Evolutionary conservation across 441 rosid species (phyloP), one percentile per base, ranked within the genome.

Genomic region (Manihot esculenta): DNA sequence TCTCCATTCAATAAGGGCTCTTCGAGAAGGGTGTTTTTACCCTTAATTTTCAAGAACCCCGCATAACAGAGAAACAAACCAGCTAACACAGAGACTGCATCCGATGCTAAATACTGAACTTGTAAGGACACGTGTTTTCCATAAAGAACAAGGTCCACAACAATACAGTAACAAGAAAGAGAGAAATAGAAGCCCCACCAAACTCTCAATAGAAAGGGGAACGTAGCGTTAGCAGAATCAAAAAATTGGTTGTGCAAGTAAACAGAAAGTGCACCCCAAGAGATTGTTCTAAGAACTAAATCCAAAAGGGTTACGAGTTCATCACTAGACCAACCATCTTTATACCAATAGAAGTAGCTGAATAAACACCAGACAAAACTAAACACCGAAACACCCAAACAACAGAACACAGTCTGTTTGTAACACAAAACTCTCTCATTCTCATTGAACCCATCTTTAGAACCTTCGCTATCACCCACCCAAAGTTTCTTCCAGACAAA

Each of bases 111-210:
- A 74, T 53, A 63, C 64, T 79, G 83, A 74, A 78, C 20, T 20
- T 77, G 82, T 27, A 79, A 77, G 6, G 72, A 45, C 20, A 41
- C 59, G 42, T 77, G 80, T 49, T 57, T 80, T 49, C 50, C 66
- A 77, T 63, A 78, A 45, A 78, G 70, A 82, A 85, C 68, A 55
- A 81, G 15, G 78, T 86, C 97, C 71, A 84, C 64, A 67, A 82
- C 84, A 66, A 94, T 83, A 64, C 83, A 73, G 79, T 78, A 87
- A 84, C 86, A 84, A 58, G 94, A 88, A 73, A 84, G 35, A 60
- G 79, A 77, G 24, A 83, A 71, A 77, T 82, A 90, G 33, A 86
- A 78, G 18, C 82, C 87, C 97, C 88, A 90, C 95, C 97, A 92
- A 74, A 87, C 74, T 78, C 90, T 89, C 83, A 89, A 84, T 33